Evolutionary conservation across 352 stramenopile species (phyloP), one percentile per base, ranked within the genome.

Genomic region (Pythium periplocum): DNA sequence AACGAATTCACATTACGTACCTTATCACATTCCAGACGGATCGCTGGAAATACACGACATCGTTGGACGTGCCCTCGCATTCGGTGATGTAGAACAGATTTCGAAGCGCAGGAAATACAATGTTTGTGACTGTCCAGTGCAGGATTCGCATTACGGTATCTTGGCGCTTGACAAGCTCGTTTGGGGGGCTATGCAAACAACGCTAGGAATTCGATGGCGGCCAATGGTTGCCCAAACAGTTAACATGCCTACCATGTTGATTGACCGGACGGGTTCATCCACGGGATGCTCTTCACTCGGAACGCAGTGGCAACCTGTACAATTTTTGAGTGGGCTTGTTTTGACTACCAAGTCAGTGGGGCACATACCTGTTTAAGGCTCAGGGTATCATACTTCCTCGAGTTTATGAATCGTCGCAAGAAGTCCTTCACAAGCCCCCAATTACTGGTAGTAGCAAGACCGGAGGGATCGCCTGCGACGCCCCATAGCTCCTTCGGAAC

Each of bases 1-100:
- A 26, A 26, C 17, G 17, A 26, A 26, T 26, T 26, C 17, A 26
- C 17, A 26, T 26, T n/a, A 69, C 75, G 44, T 73, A 81, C 73
- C 55, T 73, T 59, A 93, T 82, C 10, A 57, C 58, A 55, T 64
- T 78, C 83, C 83, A 93, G 12, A 93, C 71, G 10, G 64, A 62
- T 33, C 78, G 74, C 12, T 83, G 77, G 50, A 84, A 93, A 54
- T 71, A 93, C 4, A 68, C 56, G 6, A 91, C 71, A 8, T 89
- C 75, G 37, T 90, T 87, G 3, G 69, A 76, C 48, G 68, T 70
- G 10, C 80, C 83, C 62, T 93, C 83, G 2, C 60, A 48, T 41
- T 90, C 78, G 1, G 83, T 93, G 48, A 89, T 76, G 60, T 87
- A 93, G 62, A 90, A 91, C 45, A 82, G 54, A 36, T 70, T 78